Conservation (phyloP, 805 yeast species). For the Isabelozyma rhagii region DNA sequence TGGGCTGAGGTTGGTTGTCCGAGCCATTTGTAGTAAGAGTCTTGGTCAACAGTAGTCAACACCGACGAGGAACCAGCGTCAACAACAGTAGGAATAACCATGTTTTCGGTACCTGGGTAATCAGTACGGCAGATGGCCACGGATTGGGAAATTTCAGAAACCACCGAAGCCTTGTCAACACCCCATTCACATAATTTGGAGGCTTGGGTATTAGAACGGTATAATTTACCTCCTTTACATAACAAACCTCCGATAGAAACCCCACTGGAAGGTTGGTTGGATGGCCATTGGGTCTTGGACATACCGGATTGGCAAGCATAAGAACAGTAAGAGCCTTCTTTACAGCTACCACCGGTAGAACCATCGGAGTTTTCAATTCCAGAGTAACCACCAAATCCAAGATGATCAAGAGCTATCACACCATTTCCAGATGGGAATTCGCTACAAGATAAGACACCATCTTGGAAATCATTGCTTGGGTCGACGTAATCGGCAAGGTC, state of each 20-base stretch:
- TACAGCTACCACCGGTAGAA: slow-evolving; percentile 67
- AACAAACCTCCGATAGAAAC: slow-evolving; percentile 89
- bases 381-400: slow-evolving; percentile 81
- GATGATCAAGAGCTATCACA: slow-evolving; percentile 68
- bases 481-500: slow-evolving; percentile 54
- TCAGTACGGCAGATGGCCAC: slow-evolving; percentile 97
- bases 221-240: slow-evolving; percentile 81
- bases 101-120: slow-evolving; percentile 98
- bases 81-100: slow-evolving; percentile 90
- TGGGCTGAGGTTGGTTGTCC: slow-evolving; percentile 87
- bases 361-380: slow-evolving; percentile 63
- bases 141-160: slow-evolving; percentile 54
- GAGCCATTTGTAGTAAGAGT: slow-evolving; percentile 74
- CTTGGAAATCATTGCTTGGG: slow-evolving; percentile 64
- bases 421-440: slow-evolving; percentile 80
- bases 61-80: slow-evolving; percentile 62
- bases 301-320: slow-evolving; percentile 98
- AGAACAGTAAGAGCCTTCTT: slow-evolving; percentile 92
- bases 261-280: slow-evolving; percentile 81
- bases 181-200: slow-evolving; percentile 87
- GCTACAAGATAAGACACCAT: slow-evolving; percentile 67
- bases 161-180: slow-evolving; percentile 62
- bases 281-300: slow-evolving; percentile 99
- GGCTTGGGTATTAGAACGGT: slow-evolving; percentile 67
- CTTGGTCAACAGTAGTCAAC: slow-evolving; percentile 77